phyloP scores from a whole-genome alignment of 176 grass and related monocot genomes.

The Hyparrhenia diplandra region DNA sequence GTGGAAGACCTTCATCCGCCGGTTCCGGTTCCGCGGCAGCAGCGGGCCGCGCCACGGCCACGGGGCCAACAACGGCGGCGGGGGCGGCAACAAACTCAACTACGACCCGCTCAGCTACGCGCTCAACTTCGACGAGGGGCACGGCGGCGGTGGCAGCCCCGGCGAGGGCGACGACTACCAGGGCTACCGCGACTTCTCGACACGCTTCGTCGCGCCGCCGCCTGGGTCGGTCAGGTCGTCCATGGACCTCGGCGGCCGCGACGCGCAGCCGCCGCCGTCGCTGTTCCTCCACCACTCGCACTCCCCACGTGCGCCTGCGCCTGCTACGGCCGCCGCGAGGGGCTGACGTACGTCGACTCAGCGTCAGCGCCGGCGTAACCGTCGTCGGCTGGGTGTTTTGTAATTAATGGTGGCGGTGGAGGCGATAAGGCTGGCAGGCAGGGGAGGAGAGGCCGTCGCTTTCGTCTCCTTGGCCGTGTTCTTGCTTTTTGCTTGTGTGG shows the following conservation, averaged over 20 bases:
- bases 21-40: conserved; percentile 73
- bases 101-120: conserved; percentile 90
- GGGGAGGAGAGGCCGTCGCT: conserved; percentile 19
- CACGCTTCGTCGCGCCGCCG: conserved; percentile 57
- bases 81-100: conserved; percentile 39
- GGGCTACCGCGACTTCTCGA: conserved; percentile 65
- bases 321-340: neutral
- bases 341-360: neutral
- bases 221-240: conserved; percentile 32
- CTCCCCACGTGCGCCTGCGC: neutral
- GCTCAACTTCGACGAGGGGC: conserved; percentile 96
- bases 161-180: conserved; percentile 31
- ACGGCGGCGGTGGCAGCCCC: conserved; percentile 31
- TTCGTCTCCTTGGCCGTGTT: conserved; percentile 20
- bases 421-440: conserved; percentile 32
- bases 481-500: neutral
- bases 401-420: conserved; percentile 14
- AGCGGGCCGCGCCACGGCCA: conserved; percentile 13
- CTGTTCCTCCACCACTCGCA: conserved; percentile 28
- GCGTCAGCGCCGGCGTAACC: neutral
- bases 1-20: conserved; percentile 98
- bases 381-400: neutral
- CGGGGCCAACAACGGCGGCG: neutral
- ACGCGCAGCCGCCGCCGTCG: conserved; percentile 23
- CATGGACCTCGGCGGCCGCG: conserved; percentile 59